Base-by-base conservation (phyloP, 192 early-diverging fungal species). In the Podila epicladia region DNA sequence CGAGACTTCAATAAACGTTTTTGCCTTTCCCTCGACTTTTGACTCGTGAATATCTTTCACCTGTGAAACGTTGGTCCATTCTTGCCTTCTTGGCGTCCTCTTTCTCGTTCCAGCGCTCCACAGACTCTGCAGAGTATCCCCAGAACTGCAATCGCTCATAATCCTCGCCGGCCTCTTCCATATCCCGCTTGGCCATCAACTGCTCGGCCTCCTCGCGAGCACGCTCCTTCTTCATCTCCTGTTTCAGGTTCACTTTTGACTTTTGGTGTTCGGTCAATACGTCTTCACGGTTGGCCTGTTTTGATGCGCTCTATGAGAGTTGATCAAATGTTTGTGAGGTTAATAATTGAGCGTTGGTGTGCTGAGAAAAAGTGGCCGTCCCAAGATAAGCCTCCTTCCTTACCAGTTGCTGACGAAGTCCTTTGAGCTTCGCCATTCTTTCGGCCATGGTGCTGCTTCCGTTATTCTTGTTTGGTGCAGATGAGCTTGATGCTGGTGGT, bases 91-190 rank as follows among this genome's bases (percentile, higher is more conserved):
- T 92, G 71, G 91, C 89, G 33, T 89, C 88, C 84, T 94, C 85
- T 72, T 94, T 95, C 75, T 92, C 89, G 45, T 96, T 90, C 94
- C 94, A 97, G 31, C 84, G 85, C 71, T 97, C 94, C 0, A 97
- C 96, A 19, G 89, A 88, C 65, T 97, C 95, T 12, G 92, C 91
- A 20, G 95, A 93, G 71, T 97, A 98, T 20, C 91, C 86, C 92
- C 94, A 90, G 59, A 92, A 93, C 63, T 93, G 87, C 4, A 88
- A 85, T 38, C 98, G 88, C 71, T 97, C 96, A 69, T 93, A 95
- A 72, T 98, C 96, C 20, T 88, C 82, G 4, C 96, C 97, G 15
- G 84, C 79, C 24, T 93, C 88, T 71, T 91, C 84, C 4, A 91
- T 71, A 64, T 87, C 89, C 62, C 87, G 82, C 58, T 87, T 85